Evolutionary conservation across 2,329 filamentous ascomycete genomes (phyloP).

Genomic region (Bipolaris victoriae): DNA sequence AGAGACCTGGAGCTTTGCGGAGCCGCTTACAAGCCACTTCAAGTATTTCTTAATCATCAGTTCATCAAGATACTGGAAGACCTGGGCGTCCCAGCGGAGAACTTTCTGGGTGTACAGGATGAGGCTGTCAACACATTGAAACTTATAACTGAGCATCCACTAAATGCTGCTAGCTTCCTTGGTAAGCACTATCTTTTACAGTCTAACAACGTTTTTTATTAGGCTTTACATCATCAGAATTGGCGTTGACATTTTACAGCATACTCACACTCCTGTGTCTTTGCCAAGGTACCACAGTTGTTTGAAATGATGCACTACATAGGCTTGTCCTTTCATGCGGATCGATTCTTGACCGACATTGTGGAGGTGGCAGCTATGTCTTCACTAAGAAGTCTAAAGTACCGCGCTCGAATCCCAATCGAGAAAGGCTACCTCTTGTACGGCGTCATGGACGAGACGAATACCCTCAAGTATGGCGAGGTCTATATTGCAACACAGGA

Average conservation of each 20-base stretch:
- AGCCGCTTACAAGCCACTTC: slow-evolving; percentile 68
- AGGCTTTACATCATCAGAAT: neutral
- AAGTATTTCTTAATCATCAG: slow-evolving; percentile 76
- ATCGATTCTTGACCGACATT: slow-evolving; percentile 71
- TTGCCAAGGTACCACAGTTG: slow-evolving; percentile 66
- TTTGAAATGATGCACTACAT: slow-evolving; percentile 65
- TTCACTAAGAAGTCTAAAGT: slow-evolving; percentile 76
- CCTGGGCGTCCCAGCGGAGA: slow-evolving; percentile 63
- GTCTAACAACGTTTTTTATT: neutral
- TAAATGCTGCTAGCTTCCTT: slow-evolving; percentile 71
- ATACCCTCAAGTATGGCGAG: slow-evolving; percentile 68
- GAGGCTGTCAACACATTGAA: slow-evolving; percentile 67
- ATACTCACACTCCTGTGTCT: slow-evolving; percentile 64
- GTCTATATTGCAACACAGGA: slow-evolving; percentile 68
- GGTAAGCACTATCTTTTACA: slow-evolving; percentile 14
- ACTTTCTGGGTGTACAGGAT: slow-evolving; percentile 70
- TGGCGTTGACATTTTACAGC: slow-evolving; percentile 39
- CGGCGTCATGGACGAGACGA: slow-evolving; percentile 84
- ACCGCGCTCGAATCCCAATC: slow-evolving; percentile 77
- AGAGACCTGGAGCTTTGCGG: slow-evolving; percentile 74
- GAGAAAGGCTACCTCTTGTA: slow-evolving; percentile 75
- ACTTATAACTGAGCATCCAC: slow-evolving; percentile 61
- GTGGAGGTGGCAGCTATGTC: slow-evolving; percentile 74
- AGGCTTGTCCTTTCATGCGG: slow-evolving; percentile 68
- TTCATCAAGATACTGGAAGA: slow-evolving; percentile 89